Percentiles rank a stretch among this genome's conserved stretches.
These are phyloP conservation scores for Psilocybe sp. DNA, from an alignment of 768 basidiomycete species.

Conservation along the genomic window DNA sequence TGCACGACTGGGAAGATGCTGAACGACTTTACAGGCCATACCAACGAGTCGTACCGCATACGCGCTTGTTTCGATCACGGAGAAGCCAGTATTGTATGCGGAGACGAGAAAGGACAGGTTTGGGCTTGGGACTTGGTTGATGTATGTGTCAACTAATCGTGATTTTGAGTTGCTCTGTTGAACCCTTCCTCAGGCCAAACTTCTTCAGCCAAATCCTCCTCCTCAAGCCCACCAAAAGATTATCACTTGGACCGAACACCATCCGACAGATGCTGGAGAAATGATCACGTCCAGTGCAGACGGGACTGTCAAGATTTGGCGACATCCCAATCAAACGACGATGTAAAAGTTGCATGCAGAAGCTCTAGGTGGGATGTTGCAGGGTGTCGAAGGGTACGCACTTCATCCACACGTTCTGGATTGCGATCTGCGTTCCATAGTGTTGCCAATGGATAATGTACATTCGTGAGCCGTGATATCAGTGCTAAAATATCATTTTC, in stretches of 20 bases:
- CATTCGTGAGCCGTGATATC: constrained; percentile 5
- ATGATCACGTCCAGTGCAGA: constrained; percentile 90
- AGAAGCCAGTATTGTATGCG: constrained; percentile 79
- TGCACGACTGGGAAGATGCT: constrained; percentile 76
- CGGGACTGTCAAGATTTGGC: constrained; percentile 90
- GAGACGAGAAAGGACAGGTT: constrained; percentile 86
- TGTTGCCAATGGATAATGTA: constrained; percentile 10
- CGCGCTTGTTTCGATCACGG: constrained; percentile 80
- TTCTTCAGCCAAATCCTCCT: constrained; percentile 70
- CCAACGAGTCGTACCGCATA: constrained; percentile 71
- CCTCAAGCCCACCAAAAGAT: constrained; percentile 78
- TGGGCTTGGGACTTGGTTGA: constrained; percentile 95
- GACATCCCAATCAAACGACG: constrained; percentile 32
- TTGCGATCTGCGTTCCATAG: not conserved
- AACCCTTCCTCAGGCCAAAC: constrained; percentile 52
- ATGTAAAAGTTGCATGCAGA: not conserved
- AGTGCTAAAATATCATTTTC: not conserved
- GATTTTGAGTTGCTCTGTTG: constrained; percentile 1
- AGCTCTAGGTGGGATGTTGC: not conserved
- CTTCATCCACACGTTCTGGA: too few species aligned
- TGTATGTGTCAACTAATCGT: constrained; percentile 37
- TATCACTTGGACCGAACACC: constrained; percentile 90
- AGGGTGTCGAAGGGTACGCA: too few species aligned
- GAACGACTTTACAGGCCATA: constrained; percentile 81
- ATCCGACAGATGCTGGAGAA: constrained; percentile 78